phyloP scores from a whole-genome alignment of 257 asterid genomes.

The Jaltomata sinuosa region DNA sequence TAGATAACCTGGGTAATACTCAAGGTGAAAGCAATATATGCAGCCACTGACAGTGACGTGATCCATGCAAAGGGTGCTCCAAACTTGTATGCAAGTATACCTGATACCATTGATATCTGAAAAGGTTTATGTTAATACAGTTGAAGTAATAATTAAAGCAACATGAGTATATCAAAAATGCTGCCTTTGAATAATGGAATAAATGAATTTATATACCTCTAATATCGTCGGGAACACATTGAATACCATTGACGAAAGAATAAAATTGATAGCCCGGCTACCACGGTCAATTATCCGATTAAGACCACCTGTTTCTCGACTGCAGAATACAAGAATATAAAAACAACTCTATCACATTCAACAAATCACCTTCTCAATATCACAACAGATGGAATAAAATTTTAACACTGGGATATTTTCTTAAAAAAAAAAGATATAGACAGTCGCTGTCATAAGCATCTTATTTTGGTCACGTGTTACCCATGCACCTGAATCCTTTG shows the following conservation, averaged over 20 bases:
- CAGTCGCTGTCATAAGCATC: neutral
- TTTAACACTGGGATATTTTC: neutral
- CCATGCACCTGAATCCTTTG: neutral
- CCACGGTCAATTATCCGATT: conserved; percentile 96
- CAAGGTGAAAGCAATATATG: conserved; percentile 77
- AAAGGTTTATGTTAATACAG: conserved; percentile 30
- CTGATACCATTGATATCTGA: conserved; percentile 96
- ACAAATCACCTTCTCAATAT: neutral
- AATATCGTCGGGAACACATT: conserved; percentile 87
- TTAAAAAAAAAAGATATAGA: neutral
- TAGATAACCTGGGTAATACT: conserved; percentile 72
- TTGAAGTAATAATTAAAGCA: conserved; percentile 9
- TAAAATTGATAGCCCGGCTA: conserved; percentile 95
- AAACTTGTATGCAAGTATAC: conserved; percentile 92
- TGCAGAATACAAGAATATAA: conserved; percentile 21
- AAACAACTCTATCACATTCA: neutral
- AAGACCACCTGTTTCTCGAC: conserved; percentile 98
- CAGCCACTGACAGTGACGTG: conserved; percentile 80
- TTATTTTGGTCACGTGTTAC: neutral
- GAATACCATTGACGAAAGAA: conserved; percentile 92
- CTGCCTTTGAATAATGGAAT: neutral
- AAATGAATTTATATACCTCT: conserved; percentile 42
- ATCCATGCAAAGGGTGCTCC: conserved; percentile 99
- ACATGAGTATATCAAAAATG: neutral
- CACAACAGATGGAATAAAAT: neutral